Conservation (phyloP, 176 grass and related monocot genomes). For the Bothriochloa decipiens region DNA sequence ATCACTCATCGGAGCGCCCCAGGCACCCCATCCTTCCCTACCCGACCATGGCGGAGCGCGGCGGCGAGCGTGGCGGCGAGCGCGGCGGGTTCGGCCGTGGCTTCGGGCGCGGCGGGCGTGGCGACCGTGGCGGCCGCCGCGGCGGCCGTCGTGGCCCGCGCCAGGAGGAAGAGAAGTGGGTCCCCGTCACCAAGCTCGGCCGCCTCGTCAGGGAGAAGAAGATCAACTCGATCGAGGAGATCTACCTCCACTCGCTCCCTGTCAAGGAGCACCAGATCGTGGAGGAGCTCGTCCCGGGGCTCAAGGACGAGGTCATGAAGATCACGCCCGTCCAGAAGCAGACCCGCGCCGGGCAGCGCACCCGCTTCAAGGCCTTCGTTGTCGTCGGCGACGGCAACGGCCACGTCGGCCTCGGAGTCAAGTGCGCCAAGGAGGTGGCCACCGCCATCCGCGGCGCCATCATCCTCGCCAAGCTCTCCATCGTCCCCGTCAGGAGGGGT, state of each 20-base stretch:
- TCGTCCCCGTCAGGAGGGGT: constrained; percentile 72
- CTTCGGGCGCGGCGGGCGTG: constrained; percentile 63
- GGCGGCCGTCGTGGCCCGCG: constrained; percentile 51
- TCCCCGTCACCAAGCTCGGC: constrained; percentile 86
- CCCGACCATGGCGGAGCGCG: constrained; percentile 64
- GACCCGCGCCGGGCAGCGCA: constrained; percentile 89
- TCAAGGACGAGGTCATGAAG: constrained; percentile 99
- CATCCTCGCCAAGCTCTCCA: constrained; percentile 87
- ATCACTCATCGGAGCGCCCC: neutral
- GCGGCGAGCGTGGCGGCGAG: constrained; percentile 37
- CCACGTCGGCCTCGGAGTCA: constrained; percentile 87
- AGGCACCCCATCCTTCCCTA: neutral
- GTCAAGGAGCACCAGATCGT: constrained; percentile 96
- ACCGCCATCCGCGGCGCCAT: constrained; percentile 94
- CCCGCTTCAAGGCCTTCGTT: constrained; percentile 92
- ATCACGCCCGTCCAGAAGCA: constrained; percentile 94
- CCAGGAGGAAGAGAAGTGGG: constrained; percentile 92
- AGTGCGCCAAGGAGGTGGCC: constrained; percentile 96
- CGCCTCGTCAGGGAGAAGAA: constrained; percentile 70
- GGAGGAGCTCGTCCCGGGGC: constrained; percentile 50
- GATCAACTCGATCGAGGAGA: constrained; percentile 67
- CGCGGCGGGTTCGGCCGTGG: constrained; percentile 68
- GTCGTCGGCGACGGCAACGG: constrained; percentile 86
- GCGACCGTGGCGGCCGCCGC: constrained; percentile 56
- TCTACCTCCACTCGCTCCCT: constrained; percentile 92